Evolutionary conservation across 768 basidiomycete genomes (phyloP).

Genomic region (Tephrocybe rancida): DNA sequence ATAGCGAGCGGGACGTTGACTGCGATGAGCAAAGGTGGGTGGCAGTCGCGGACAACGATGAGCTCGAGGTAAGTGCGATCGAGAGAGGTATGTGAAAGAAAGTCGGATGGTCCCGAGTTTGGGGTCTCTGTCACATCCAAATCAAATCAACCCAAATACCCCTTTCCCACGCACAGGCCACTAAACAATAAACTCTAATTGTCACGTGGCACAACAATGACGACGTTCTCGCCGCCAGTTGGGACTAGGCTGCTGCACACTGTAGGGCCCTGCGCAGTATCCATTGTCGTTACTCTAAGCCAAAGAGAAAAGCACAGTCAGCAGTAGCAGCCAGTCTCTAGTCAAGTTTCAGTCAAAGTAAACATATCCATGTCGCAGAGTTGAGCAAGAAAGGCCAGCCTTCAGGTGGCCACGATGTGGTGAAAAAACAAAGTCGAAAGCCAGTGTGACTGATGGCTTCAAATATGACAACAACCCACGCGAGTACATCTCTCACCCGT

Average conservation of each 20-base stretch:
- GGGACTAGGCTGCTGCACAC: background rate
- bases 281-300: no score
- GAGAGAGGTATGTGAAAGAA: constrained; percentile 54
- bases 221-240: constrained; percentile 1
- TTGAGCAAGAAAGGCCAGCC: background rate
- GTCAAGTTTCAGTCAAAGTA: background rate
- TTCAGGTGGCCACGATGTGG: constrained; percentile 15
- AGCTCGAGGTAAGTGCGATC: constrained; percentile 41
- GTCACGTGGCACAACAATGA: constrained; percentile 32
- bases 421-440: constrained; percentile 21
- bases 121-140: constrained; percentile 43
- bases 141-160: constrained; percentile 42
- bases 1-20: constrained; percentile 17
- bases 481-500: constrained; percentile 10
- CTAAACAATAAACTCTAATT: constrained; percentile 38
- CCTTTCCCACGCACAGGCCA: constrained; percentile 51
- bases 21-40: constrained; percentile 23
- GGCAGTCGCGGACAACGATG: constrained; percentile 30
- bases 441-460: constrained; percentile 25
- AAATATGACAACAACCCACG: constrained; percentile 13
- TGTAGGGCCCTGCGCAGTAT: background rate
- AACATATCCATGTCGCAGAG: background rate
- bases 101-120: constrained; percentile 49
- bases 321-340: background rate
- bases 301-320: no score